Evolutionary conservation across 1,284 basidiomycete genomes (phyloP).

Genomic region (Omphalotus olearius): DNA sequence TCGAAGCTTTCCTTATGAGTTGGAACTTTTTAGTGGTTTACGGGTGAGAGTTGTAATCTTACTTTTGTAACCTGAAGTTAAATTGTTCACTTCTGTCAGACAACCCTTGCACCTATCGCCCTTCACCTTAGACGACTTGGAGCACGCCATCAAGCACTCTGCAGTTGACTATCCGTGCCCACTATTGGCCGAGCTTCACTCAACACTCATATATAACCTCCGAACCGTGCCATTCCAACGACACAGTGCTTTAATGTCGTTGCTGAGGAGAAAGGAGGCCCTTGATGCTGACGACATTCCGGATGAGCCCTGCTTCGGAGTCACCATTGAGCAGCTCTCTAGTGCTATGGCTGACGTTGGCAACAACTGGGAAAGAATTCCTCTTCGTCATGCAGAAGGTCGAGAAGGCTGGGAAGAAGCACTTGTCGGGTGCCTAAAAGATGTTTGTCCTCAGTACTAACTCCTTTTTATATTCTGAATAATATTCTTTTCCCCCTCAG

Average conservation of each 20-base stretch:
- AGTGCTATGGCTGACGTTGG: conserved; percentile 68
- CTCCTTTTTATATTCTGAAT: neutral
- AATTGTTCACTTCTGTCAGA: conserved; percentile 33
- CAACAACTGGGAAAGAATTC: conserved; percentile 78
- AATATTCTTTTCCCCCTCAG: conserved; percentile 32
- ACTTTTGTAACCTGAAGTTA: neutral
- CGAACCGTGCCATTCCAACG: conserved; percentile 72
- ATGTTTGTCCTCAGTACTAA: conserved; percentile 47
- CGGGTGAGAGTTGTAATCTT: conserved; percentile 58
- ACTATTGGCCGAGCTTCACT: conserved; percentile 86
- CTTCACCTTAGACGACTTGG: conserved; percentile 93
- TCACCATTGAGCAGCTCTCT: conserved; percentile 55
- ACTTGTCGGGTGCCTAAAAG: conserved; percentile 84
- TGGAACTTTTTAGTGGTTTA: conserved; percentile 95
- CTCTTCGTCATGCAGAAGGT: conserved; percentile 59
- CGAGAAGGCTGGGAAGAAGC: conserved; percentile 83
- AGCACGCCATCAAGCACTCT: conserved; percentile 80
- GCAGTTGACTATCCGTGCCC: conserved; percentile 66
- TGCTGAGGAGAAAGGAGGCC: conserved; percentile 47
- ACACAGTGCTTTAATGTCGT: conserved; percentile 66
- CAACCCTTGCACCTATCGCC: conserved; percentile 86
- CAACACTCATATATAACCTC: conserved; percentile 84
- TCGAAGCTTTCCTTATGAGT: conserved; percentile 82
- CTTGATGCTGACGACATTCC: conserved; percentile 29
- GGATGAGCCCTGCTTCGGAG: conserved; percentile 42